Base-by-base conservation (phyloP, 306 rosid genomes). In the Lotus japonicus region DNA sequence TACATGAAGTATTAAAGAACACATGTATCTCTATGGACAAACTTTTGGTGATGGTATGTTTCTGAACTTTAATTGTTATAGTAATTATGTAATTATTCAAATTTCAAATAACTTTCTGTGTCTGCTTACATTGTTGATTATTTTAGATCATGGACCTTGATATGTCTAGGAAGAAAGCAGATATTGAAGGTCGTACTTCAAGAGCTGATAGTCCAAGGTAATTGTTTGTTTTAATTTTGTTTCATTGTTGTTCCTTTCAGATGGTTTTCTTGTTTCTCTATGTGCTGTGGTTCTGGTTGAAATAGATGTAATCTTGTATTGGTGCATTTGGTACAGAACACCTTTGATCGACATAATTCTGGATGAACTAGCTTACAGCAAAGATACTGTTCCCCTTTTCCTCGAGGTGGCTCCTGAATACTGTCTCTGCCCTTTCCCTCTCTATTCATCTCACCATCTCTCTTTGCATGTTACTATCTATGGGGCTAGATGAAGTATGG, bases 201-300 rank as follows among this genome's bases (percentile, higher is more conserved):
- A 86, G 98, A 78, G 85, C 84, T 26, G 98, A 92, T 82, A 79
- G 92, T 61, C 71, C 82, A 68, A 90, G 98, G 98, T 88, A 70
- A 36, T 12, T 68, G 19, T 67, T 79, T 70, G 43, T 26, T 62
- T 17, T 6, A 58, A 66, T 62, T 70, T 62, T 17, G 26, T 49
- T 64, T 31, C 52, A 16, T 6, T 12, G 55, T 12, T 70, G 51
- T 15, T 41, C 43, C 46, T 16, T 62, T 51, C 28, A 41, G 44
- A 51, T 71, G 42, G 26, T 58, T 13, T 21, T 28, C 16, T 31
- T 21, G 31, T 50, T 63, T 64, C 26, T 48, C 46, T 43, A 44
- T n/a, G 33, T 31, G 45, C 8, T 28, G 16, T 43, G 44, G 41
- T 68, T 68, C 45, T 68, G 41, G 36, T 45, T 69, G 64, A 64